Base-by-base conservation (phyloP, 2,329 filamentous ascomycete species). In the Clonostachys chloroleuca region DNA sequence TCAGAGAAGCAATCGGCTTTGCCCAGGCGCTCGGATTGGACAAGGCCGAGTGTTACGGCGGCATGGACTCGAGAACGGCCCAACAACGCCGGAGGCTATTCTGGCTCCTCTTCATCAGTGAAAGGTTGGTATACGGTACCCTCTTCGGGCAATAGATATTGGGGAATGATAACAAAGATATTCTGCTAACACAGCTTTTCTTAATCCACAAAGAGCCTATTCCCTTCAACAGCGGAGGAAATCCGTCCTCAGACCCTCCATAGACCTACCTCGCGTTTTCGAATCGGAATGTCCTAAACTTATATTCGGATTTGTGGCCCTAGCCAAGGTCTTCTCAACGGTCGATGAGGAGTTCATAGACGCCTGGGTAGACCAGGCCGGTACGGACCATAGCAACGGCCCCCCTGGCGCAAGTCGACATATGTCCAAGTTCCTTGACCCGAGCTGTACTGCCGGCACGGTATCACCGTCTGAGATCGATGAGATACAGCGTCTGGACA, bases 81-180 rank as follows among this genome's bases (percentile, higher is more conserved):
- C 52, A 55, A 42, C 47, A 52, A 14, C 40, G 49, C 12, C 41
- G 47, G n/a, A 48, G 52, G 10, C 41, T 56, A 18, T 56, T 55
- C 47, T 56, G 54, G 54, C 48, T 56, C 7, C 43, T 56, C 5
- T 56, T 55, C 40, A 46, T 56, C 20, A 55, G 53, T 9, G 54
- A 56, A 43, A 47, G 54, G 53, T 55, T 35, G 12, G 33, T 37
- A 10, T 13, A 6, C 10, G n/a, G 34, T n/a, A n/a, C n/a, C n/a
- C n/a, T 10, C 34, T 36, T 10, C 34, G 34, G 34, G 10, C 10
- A 36, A n/a, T 36, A 36, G 34, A n/a, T 36, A 36, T 36, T 10
- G 34, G n/a, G 34, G n/a, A n/a, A n/a, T n/a, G 12, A 20, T 12
- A 17, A n/a, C 24, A 10, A 41, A 18, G 13, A 9, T 30, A n/a